These are phyloP conservation scores for Ehretia macrophylla DNA, from an alignment of 257 asterid species.

Conservation along the genomic window DNA sequence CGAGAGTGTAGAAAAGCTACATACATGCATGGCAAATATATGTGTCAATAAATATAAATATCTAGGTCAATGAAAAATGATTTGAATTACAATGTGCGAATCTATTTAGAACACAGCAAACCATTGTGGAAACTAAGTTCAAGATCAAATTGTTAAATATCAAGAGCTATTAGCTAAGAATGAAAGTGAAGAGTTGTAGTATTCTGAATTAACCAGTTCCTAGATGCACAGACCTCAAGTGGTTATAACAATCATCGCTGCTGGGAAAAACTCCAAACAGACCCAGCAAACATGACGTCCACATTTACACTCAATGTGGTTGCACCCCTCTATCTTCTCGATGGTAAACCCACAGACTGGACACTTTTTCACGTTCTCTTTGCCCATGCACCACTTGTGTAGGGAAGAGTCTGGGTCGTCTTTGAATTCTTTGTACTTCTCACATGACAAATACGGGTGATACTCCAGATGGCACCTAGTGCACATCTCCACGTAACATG, in stretches of 20 bases:
- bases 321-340: conserved; percentile 95
- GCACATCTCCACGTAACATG: conserved; percentile 79
- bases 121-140: too few species aligned
- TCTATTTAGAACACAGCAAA: too few species aligned
- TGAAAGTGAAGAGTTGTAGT: background rate
- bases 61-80: too few species aligned
- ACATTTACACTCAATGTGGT: conserved; percentile 75
- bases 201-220: conserved; percentile 25
- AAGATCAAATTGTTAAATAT: too few species aligned
- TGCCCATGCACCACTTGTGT: conserved; percentile 72
- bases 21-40: too few species aligned
- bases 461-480: conserved; percentile 82
- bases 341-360: conserved; percentile 67
- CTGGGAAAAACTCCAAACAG: conserved; percentile 46
- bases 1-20: background rate
- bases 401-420: conserved; percentile 74
- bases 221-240: conserved; percentile 59
- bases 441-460: conserved; percentile 68
- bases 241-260: conserved; percentile 63
- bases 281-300: conserved; percentile 89
- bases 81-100: too few species aligned
- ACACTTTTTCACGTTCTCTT: conserved; percentile 68
- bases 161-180: too few species aligned
- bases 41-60: background rate
- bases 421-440: conserved; percentile 59